phyloP scores from a whole-genome alignment of 306 rosid species.

The Lathyrus sativus region DNA sequence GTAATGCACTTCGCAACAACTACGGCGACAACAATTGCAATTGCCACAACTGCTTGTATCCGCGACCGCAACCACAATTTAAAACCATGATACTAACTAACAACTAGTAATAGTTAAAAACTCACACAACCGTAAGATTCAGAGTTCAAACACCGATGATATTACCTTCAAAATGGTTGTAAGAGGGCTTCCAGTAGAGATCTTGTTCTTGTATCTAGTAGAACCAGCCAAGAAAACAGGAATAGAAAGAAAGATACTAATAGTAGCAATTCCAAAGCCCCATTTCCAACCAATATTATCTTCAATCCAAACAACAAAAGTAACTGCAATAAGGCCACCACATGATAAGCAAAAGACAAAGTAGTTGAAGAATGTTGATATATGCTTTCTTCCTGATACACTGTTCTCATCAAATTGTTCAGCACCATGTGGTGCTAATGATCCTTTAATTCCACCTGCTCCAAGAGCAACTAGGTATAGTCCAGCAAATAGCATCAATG shows the following conservation, averaged over 20 bases:
- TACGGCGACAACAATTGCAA: too few species aligned
- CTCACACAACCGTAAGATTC: too few species aligned
- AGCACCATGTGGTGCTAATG: conserved; percentile 81
- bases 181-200: conserved; percentile 85
- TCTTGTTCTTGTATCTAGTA: conserved; percentile 62
- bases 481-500: conserved; percentile 62
- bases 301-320: conserved; percentile 90
- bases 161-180: conserved; percentile 81
- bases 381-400: conserved; percentile 67
- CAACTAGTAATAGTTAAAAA: too few species aligned
- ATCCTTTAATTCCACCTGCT: conserved; percentile 88
- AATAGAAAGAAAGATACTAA: conserved; percentile 65
- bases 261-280: conserved; percentile 85
- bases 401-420: conserved; percentile 79
- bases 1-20: too few species aligned
- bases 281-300: conserved; percentile 95
- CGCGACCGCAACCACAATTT: too few species aligned
- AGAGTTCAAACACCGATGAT: too few species aligned
- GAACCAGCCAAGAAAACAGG: conserved; percentile 76
- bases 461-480: conserved; percentile 90
- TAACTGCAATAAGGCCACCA: conserved; percentile 83
- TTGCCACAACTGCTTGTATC: too few species aligned
- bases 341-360: conserved; percentile 71
- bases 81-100: too few species aligned
- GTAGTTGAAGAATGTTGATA: conserved; percentile 95